Evolutionary conservation across 345 rosid species (phyloP).

Genomic region (Cardiospermum halicacabum): DNA sequence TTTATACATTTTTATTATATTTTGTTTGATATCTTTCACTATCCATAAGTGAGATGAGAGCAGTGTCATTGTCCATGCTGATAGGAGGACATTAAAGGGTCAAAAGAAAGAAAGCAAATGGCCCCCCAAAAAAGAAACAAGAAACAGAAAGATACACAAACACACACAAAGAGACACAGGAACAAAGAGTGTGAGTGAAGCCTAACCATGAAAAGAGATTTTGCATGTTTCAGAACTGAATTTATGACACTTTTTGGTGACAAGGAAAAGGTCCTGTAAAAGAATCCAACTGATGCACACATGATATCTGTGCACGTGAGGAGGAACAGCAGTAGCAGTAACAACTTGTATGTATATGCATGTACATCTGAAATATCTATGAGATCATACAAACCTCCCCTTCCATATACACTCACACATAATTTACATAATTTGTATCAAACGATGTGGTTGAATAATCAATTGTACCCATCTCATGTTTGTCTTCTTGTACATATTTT

Average conservation of each 20-base stretch:
- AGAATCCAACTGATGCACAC: conserved; percentile 6
- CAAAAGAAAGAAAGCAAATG: not conserved
- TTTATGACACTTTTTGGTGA: conserved; percentile 4
- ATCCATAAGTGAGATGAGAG: too few relatives aligned
- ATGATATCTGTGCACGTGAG: conserved; percentile 15
- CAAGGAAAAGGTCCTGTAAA: not conserved
- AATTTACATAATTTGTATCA: too few relatives aligned
- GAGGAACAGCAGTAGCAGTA: not conserved
- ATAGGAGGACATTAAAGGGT: not conserved
- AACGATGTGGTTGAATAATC: too few relatives aligned
- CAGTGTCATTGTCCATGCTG: too few relatives aligned
- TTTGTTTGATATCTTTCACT: too few relatives aligned
- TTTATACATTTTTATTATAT: too few relatives aligned
- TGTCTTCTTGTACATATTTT: too few relatives aligned
- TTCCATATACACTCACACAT: too few relatives aligned
- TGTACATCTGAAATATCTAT: too few relatives aligned
- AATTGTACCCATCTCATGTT: too few relatives aligned
- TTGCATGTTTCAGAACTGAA: conserved; percentile 13
- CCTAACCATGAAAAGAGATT: not conserved
- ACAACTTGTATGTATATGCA: not conserved
- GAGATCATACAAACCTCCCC: not conserved
- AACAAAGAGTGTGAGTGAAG: conserved; percentile 8
- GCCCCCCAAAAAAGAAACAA: not conserved
- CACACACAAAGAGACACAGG: not conserved
- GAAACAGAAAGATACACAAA: not conserved